Percentiles rank a stretch among this genome's conserved stretches.
Conservation (phyloP, 2,329 filamentous ascomycete species). For the Phialophora tarda region DNA sequence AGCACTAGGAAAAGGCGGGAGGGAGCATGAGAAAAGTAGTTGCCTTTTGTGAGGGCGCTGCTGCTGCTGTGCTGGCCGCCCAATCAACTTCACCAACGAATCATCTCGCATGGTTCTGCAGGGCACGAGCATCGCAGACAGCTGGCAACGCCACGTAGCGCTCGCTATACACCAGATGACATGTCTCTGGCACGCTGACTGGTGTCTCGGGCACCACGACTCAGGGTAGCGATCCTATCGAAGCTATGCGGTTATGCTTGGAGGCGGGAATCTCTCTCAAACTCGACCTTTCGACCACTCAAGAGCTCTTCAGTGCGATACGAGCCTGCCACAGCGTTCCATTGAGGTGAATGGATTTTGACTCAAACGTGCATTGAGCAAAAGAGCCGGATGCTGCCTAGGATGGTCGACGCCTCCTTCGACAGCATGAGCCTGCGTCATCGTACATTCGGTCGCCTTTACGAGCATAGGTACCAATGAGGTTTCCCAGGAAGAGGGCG, state of each 20-base stretch:
- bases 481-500: neutral
- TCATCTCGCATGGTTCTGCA: neutral
- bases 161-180: slow-evolving; percentile 1
- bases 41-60: neutral
- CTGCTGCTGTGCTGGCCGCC: neutral
- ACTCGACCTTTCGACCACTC: neutral
- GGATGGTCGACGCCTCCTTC: neutral
- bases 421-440: neutral
- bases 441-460: neutral
- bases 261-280: neutral
- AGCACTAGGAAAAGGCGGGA: neutral
- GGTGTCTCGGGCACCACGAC: neutral
- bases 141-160: slow-evolving; percentile 8
- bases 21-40: neutral
- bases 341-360: neutral
- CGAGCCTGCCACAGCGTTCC: neutral
- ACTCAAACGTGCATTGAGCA: neutral
- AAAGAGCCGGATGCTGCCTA: neutral
- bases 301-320: neutral
- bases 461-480: neutral
- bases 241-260: neutral
- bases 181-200: neutral
- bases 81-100: slow-evolving; percentile 4
- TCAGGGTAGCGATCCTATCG: slow-evolving; percentile 1
- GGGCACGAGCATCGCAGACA: neutral